Conservation (phyloP, 129 eudicot species). For the Helianthus tuberosus region DNA sequence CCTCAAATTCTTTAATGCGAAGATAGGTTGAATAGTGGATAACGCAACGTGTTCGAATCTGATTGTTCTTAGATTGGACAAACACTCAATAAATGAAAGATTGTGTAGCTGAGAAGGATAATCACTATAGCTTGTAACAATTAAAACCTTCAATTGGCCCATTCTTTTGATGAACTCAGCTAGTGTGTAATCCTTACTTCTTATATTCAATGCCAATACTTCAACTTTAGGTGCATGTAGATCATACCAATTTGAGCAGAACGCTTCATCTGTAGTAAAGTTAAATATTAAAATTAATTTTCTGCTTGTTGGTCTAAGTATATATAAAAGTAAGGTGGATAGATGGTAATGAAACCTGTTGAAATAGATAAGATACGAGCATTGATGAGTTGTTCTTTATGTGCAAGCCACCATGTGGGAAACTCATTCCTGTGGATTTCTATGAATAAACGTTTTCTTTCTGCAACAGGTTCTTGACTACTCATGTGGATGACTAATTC, state of each 20-base stretch:
- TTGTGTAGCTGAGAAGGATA: slow-evolving; percentile 22
- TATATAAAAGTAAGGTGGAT: background rate
- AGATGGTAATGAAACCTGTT: slow-evolving; percentile 34
- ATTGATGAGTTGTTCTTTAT: background rate
- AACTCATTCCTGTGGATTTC: slow-evolving; percentile 24
- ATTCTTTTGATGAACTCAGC: slow-evolving; percentile 31
- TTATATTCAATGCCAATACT: slow-evolving; percentile 36
- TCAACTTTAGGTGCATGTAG: slow-evolving; percentile 37
- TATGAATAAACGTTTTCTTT: slow-evolving; percentile 36
- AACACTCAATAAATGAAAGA: slow-evolving; percentile 9
- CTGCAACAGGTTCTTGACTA: slow-evolving; percentile 36
- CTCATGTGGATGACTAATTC: slow-evolving; percentile 4
- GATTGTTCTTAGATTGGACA: slow-evolving; percentile 32
- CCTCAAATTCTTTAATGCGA: slow-evolving; percentile 29
- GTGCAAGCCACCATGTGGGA: slow-evolving; percentile 14
- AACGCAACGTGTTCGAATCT: slow-evolving; percentile 31
- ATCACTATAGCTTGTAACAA: slow-evolving; percentile 32
- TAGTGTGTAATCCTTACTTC: slow-evolving; percentile 11
- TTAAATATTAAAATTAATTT: background rate
- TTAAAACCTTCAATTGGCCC: slow-evolving; percentile 30
- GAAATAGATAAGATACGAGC: slow-evolving; percentile 38
- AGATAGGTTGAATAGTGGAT: slow-evolving; percentile 21
- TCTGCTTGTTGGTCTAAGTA: background rate
- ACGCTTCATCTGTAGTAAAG: slow-evolving; percentile 36
- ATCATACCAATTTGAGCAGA: slow-evolving; percentile 38